Conservation (phyloP, 495 filamentous ascomycete species). For the Poronia punctata region DNA sequence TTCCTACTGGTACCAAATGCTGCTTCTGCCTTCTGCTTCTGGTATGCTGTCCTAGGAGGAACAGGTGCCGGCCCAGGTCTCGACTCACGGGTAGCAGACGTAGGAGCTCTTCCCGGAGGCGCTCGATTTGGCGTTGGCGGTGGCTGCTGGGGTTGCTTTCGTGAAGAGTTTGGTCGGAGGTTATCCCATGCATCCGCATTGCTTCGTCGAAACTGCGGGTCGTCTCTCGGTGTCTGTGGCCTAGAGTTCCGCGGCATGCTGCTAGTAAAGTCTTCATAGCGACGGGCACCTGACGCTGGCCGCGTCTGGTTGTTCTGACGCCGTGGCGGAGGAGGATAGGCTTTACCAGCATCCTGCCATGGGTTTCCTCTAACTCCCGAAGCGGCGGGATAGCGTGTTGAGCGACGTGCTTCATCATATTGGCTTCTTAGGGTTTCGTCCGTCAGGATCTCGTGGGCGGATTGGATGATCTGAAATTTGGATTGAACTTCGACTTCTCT, state of each 20-base stretch:
- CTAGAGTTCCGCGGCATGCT: constrained; percentile 37
- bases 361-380: constrained; percentile 48
- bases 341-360: constrained; percentile 37
- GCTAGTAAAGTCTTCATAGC: constrained; percentile 44
- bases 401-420: constrained; percentile 64
- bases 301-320: constrained; percentile 30
- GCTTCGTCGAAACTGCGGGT: constrained; percentile 16
- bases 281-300: constrained; percentile 47
- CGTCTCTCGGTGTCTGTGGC: constrained; percentile 13
- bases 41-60: constrained; percentile 34
- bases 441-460: constrained; percentile 74
- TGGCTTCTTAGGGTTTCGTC: constrained; percentile 60
- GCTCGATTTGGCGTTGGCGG: constrained; percentile 3
- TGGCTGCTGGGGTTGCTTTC: constrained; percentile 6
- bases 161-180: constrained; percentile 17
- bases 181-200: constrained; percentile 25
- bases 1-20: constrained; percentile 34
- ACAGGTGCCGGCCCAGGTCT: constrained; percentile 4
- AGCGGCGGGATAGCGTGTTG: constrained; percentile 29
- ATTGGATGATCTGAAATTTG: constrained; percentile 78
- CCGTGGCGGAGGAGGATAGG: constrained; percentile 42
- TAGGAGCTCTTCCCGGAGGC: constrained; percentile 20
- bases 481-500: constrained; percentile 68
- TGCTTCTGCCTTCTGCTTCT: constrained; percentile 37
- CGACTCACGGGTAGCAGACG: constrained; percentile 17